A percentile compares a stretch with the other conserved stretches of the same genome.
Conservation (phyloP, 371 early-diverging fungal species). For the Modicella reniformis region DNA sequence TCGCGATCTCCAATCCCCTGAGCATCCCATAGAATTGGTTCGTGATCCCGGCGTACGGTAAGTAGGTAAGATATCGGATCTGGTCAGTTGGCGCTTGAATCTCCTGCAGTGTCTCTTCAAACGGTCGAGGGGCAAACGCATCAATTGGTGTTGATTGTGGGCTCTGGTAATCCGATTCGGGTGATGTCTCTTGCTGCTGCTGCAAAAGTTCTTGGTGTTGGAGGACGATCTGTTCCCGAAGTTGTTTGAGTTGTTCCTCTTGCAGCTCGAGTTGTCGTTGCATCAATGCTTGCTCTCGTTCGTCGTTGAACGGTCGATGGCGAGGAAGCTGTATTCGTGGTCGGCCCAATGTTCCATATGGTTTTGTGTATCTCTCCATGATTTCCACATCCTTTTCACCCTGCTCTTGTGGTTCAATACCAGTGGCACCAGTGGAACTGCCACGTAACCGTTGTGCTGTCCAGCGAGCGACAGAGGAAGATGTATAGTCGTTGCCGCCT, state of each 20-base stretch:
- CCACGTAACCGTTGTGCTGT: constrained; percentile 2
- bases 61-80: constrained; percentile 25
- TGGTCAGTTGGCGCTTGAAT: not conserved
- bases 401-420: not conserved
- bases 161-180: constrained; percentile 11
- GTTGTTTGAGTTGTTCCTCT: constrained; percentile 9
- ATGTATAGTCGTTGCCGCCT: not conserved
- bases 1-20: constrained; percentile 34
- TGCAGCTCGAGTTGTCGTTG: constrained; percentile 19
- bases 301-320: constrained; percentile 16
- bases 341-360: constrained; percentile 4
- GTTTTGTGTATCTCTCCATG: not conserved
- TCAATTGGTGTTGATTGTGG: constrained; percentile 8
- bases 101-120: constrained; percentile 7
- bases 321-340: constrained; percentile 31
- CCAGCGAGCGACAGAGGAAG: constrained; percentile 18
- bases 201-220: not conserved
- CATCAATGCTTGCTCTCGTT: constrained; percentile 22
- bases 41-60: constrained; percentile 44
- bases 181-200: not conserved
- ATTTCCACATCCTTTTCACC: not conserved
- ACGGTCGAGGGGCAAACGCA: constrained; percentile 12
- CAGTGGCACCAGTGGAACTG: not conserved
- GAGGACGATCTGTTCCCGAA: constrained; percentile 4
- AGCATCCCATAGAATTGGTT: constrained; percentile 47